Evolutionary conservation across 192 early-diverging fungal genomes (phyloP).

Genomic region (Podila horticola): DNA sequence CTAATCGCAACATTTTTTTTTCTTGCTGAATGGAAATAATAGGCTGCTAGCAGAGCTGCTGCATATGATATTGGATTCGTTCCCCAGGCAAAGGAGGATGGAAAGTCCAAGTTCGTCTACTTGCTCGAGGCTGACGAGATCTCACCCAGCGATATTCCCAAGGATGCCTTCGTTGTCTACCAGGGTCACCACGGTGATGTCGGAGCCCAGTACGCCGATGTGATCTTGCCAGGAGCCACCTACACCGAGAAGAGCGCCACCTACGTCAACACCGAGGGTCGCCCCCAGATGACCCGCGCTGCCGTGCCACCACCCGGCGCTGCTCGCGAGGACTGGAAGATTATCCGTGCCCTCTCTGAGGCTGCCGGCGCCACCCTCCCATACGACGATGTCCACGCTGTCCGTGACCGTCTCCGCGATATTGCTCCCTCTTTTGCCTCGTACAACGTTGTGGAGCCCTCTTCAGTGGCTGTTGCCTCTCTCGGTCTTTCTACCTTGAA

Average conservation of each 20-base stretch:
- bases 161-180: constrained; percentile 96
- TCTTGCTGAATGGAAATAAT: constrained; percentile 4
- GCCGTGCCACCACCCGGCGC: constrained; percentile 89
- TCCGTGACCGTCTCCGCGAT: constrained; percentile 90
- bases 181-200: constrained; percentile 99
- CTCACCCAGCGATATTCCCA: constrained; percentile 76
- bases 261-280: constrained; percentile 97
- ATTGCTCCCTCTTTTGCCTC: constrained; percentile 86
- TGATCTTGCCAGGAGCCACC: constrained; percentile 93
- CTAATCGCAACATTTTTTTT: not conserved
- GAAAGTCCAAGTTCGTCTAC: constrained; percentile 81
- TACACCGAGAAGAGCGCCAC: constrained; percentile 98
- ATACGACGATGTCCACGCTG: constrained; percentile 86
- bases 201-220: constrained; percentile 94
- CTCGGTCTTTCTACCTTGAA: constrained; percentile 72
- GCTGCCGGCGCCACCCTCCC: constrained; percentile 85
- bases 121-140: constrained; percentile 94
- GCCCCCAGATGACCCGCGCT: constrained; percentile 91
- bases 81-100: constrained; percentile 59
- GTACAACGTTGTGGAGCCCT: constrained; percentile 73
- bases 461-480: constrained; percentile 59
- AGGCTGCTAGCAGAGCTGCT: constrained; percentile 87
- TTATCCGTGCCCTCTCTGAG: constrained; percentile 95
- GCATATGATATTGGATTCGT: constrained; percentile 93
- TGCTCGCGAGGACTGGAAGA: constrained; percentile 99